Percentiles rank a stretch among this genome's conserved stretches.
Evolutionary conservation across 495 filamentous ascomycete species (phyloP).

Genomic region (Geoglossum glabrum): DNA sequence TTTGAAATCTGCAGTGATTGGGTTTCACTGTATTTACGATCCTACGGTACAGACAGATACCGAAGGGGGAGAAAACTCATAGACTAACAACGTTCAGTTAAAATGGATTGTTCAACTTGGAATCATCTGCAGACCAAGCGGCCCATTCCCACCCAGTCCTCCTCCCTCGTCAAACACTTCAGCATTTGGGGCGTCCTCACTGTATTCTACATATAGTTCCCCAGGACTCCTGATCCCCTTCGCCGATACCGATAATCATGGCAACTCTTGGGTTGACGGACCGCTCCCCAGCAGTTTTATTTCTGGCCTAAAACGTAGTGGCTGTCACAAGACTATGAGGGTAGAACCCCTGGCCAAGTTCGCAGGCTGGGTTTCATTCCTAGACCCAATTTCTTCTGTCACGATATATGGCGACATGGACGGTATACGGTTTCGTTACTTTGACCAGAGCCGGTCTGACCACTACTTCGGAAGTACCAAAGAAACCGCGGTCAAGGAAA

Average conservation of each 20-base stretch:
- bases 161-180: slow-evolving; percentile 1
- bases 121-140: neutral
- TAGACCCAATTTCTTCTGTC: slow-evolving; percentile 1
- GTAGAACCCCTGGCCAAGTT: neutral
- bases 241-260: neutral
- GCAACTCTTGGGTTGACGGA: slow-evolving; percentile 4
- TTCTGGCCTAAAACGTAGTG: slow-evolving; percentile 1
- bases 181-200: neutral
- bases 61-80: neutral
- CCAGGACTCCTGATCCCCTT: neutral
- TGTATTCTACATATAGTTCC: neutral
- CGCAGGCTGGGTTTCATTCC: slow-evolving; percentile 3
- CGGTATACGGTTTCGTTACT: slow-evolving; percentile 2
- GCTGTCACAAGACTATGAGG: neutral
- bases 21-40: slow-evolving; percentile 3
- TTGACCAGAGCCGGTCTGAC: neutral
- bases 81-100: neutral
- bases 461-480: slow-evolving; percentile 4
- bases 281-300: neutral
- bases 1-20: slow-evolving; percentile 1
- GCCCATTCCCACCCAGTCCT: neutral
- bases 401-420: slow-evolving; percentile 3
- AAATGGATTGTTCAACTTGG: slow-evolving; percentile 3
- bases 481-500: neutral
- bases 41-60: neutral